These are phyloP conservation scores for Colletotrichum tropicale DNA, from an alignment of 2,329 filamentous ascomycete species.

Conservation along the genomic window DNA sequence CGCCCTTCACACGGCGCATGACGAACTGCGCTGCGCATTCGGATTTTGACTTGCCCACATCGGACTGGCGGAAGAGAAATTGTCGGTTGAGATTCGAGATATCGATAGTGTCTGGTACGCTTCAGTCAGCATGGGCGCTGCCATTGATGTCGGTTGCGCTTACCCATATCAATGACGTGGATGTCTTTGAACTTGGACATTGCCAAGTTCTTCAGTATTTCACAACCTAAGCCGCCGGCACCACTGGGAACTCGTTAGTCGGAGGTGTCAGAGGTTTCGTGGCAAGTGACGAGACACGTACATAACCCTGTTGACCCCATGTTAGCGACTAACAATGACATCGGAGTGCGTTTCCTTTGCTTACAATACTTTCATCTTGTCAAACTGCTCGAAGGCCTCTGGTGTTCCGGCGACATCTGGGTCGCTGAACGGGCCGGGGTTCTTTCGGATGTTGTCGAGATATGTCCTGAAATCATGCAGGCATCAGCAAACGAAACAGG, in stretches of 20 bases:
- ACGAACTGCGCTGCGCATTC: conserved; percentile 93
- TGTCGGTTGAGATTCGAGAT: conserved; percentile 98
- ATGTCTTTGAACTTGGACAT: conserved; percentile 96
- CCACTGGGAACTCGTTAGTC: conserved; percentile 62
- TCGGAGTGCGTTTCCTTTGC: conserved; percentile 29
- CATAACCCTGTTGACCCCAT: conserved; percentile 49
- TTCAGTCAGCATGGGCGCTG: neutral
- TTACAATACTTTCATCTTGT: conserved; percentile 77
- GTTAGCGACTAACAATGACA: conserved; percentile 23
- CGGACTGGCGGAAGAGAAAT: conserved; percentile 89
- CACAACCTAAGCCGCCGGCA: conserved; percentile 91
- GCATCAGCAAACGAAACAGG: neutral
- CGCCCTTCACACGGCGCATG: conserved; percentile 84
- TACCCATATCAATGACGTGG: conserved; percentile 98
- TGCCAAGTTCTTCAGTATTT: conserved; percentile 95
- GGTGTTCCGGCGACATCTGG: conserved; percentile 55
- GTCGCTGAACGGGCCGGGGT: conserved; percentile 81
- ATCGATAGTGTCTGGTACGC: conserved; percentile 83
- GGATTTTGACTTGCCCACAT: conserved; percentile 93
- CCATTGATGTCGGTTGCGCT: conserved; percentile 25
- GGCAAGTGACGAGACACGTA: conserved; percentile 34
- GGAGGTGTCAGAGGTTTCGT: conserved; percentile 14
- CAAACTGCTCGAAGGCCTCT: conserved; percentile 61
- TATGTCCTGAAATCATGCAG: conserved; percentile 67
- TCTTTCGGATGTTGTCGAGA: conserved; percentile 79